Evolutionary conservation across 345 rosid species (phyloP).

Genomic region (Euphorbia lathyris): DNA sequence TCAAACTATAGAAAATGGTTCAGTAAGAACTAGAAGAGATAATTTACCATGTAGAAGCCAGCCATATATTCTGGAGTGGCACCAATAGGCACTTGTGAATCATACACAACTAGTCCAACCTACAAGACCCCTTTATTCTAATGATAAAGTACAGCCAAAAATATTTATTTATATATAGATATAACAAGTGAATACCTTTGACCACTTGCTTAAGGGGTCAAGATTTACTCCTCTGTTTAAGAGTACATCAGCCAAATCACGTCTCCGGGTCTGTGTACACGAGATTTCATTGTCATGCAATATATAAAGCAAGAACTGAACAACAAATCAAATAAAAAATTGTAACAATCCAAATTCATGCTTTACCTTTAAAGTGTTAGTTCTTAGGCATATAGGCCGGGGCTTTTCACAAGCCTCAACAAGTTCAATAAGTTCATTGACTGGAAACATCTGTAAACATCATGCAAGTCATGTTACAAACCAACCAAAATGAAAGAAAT

Average conservation of each 20-base stretch:
- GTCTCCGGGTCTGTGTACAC: neutral
- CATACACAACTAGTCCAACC: conserved; percentile 92
- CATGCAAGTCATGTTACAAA: conserved; percentile 15
- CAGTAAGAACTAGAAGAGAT: neutral
- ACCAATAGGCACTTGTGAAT: conserved; percentile 94
- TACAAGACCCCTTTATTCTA: conserved; percentile 23
- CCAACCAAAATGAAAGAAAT: neutral
- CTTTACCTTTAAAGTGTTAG: conserved; percentile 70
- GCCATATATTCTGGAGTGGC: conserved; percentile 99
- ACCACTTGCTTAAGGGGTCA: conserved; percentile 95
- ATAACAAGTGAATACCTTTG: conserved; percentile 52
- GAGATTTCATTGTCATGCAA: conserved; percentile 5
- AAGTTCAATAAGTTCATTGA: conserved; percentile 85
- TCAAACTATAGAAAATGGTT: conserved; percentile 4
- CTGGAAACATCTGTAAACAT: conserved; percentile 79
- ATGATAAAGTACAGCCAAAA: neutral
- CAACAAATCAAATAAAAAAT: neutral
- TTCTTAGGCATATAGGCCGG: conserved; percentile 76
- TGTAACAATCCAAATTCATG: neutral
- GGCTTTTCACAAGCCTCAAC: conserved; percentile 95
- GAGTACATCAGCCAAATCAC: conserved; percentile 30
- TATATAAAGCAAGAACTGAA: neutral
- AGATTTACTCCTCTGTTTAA: conserved; percentile 92
- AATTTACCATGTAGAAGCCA: conserved; percentile 80
- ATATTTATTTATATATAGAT: neutral